Evolutionary conservation across 2,329 filamentous ascomycete species (phyloP).

Genomic region (Trichothecium sympodiale): DNA sequence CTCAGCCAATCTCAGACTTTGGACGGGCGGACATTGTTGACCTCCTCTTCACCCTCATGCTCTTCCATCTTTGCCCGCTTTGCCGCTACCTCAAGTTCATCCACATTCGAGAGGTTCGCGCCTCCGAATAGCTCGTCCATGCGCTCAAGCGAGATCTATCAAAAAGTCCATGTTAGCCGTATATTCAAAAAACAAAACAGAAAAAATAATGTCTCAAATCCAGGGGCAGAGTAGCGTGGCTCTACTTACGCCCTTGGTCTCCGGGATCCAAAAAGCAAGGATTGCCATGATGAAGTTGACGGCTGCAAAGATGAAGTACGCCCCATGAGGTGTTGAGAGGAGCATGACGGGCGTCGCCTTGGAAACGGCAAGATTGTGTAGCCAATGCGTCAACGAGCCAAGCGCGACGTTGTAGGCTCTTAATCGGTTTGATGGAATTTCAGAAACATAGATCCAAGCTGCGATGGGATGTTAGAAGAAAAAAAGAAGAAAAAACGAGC

Average conservation of each 20-base stretch:
- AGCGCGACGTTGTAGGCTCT: constrained; percentile 49
- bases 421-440: constrained; percentile 50
- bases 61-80: too few relatives aligned
- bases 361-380: constrained; percentile 55
- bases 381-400: constrained; percentile 50
- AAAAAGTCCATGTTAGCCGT: not conserved
- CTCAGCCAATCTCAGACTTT: too few relatives aligned
- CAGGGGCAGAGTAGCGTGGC: too few relatives aligned
- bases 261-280: constrained; percentile 33
- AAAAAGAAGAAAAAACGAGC: not conserved
- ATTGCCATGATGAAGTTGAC: constrained; percentile 48
- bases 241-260: constrained; percentile 42
- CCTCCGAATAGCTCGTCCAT: constrained; percentile 20
- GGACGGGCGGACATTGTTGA: too few relatives aligned
- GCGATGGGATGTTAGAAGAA: not conserved
- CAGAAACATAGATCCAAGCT: constrained; percentile 38
- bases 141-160: constrained; percentile 11
- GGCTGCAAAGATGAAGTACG: constrained; percentile 46
- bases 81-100: constrained; percentile 5
- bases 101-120: constrained; percentile 8
- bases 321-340: constrained; percentile 26
- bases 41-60: too few relatives aligned
- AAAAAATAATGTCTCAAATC: too few relatives aligned
- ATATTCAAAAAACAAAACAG: not conserved
- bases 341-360: constrained; percentile 51